Percentiles rank a stretch among this genome's conserved stretches.
Evolutionary conservation across 441 rosid species (phyloP).

Genomic region (Erodium trifolium): DNA sequence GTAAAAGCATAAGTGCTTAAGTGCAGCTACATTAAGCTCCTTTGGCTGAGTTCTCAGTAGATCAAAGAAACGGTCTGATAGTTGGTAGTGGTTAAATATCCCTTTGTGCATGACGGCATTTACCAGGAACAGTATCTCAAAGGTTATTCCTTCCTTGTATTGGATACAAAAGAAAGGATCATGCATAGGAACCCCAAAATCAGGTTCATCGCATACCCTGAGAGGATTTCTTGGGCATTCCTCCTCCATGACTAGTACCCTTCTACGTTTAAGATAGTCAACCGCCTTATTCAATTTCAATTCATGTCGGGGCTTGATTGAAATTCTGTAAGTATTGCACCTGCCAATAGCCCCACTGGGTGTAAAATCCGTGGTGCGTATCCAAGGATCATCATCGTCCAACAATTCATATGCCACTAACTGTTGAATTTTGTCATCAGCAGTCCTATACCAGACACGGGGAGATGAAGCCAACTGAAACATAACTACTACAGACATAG

Average conservation of each 20-base stretch:
- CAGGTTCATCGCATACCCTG: conserved; percentile 44
- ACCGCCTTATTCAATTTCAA: conserved; percentile 44
- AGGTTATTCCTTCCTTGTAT: conserved; percentile 43
- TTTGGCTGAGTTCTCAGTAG: conserved; percentile 46
- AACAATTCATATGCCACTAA: conserved; percentile 51
- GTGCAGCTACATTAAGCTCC: conserved; percentile 65
- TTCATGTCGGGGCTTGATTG: conserved; percentile 58
- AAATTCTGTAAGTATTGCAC: conserved; percentile 53
- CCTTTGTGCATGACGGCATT: conserved; percentile 73
- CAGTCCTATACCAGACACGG: conserved; percentile 72
- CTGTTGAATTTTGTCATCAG: conserved; percentile 60
- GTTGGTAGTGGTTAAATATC: conserved; percentile 58
- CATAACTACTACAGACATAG: conserved; percentile 31
- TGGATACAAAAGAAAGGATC: conserved; percentile 60
- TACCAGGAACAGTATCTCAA: conserved; percentile 65
- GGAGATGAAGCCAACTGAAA: conserved; percentile 75
- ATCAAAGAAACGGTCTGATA: conserved; percentile 54
- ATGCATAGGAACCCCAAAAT: conserved; percentile 42
- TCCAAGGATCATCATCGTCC: conserved; percentile 99
- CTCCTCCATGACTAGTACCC: conserved; percentile 37
- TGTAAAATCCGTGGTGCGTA: conserved; percentile 82
- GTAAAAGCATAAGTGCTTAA: conserved; percentile 62
- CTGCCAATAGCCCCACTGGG: conserved; percentile 70
- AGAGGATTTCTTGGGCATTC: conserved; percentile 30
- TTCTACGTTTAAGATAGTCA: conserved; percentile 37